Conservation (phyloP, 23 red algal species). For the Chondrus crispus region DNA sequence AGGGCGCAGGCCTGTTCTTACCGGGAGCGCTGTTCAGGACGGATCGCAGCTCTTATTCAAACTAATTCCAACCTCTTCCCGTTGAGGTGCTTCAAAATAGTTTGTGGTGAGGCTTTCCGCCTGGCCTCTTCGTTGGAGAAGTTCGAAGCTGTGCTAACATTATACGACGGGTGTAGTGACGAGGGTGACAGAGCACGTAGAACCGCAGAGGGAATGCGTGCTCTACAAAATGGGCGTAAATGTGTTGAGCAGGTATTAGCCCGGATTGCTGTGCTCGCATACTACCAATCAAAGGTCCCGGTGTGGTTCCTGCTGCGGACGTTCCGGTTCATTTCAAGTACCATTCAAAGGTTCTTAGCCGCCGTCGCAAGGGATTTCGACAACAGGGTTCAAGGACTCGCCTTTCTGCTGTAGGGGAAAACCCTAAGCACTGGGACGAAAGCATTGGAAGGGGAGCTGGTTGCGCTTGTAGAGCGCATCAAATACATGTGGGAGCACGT, state of each 20-base stretch:
- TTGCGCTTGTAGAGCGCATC: not conserved
- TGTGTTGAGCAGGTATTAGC: not conserved
- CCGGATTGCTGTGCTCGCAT: not conserved
- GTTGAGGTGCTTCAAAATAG: not conserved
- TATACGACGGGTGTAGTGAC: not conserved
- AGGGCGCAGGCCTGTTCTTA: not conserved
- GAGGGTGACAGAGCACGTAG: not conserved
- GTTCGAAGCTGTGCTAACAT: not conserved
- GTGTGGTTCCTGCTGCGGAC: not conserved
- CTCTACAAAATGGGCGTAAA: not conserved
- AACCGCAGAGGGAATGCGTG: not conserved
- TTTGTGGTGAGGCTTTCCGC: not conserved
- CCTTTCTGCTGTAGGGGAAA: not conserved
- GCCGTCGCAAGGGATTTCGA: not conserved
- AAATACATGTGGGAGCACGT: not conserved
- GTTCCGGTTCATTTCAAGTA: constrained; percentile 25
- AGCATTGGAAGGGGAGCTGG: too few species aligned
- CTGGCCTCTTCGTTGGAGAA: not conserved
- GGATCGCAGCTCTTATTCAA: not conserved
- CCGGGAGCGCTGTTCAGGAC: not conserved
- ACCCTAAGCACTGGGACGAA: not conserved
- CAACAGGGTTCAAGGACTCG: not conserved
- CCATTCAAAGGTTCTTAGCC: not conserved
- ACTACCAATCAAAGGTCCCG: not conserved
- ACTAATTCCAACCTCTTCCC: not conserved